Conservation (phyloP, 2,329 filamentous ascomycete genomes). For the Seiridium unicorne region DNA sequence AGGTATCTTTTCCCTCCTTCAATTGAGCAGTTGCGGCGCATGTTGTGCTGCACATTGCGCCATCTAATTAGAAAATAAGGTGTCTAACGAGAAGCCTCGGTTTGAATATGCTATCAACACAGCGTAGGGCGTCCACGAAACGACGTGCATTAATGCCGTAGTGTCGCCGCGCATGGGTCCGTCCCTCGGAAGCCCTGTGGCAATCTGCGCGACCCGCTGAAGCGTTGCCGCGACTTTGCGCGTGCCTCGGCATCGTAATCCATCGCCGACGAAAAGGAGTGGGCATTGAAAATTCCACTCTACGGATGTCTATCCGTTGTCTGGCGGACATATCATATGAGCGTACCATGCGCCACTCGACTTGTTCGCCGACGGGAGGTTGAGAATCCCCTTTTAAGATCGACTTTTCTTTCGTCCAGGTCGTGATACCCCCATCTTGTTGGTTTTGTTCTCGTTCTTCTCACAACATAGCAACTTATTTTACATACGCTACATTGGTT, state of each 20-base stretch:
- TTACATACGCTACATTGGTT: not conserved
- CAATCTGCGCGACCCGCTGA: constrained; percentile 3
- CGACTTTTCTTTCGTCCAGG: not conserved
- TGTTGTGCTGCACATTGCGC: no score
- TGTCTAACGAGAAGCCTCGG: no score
- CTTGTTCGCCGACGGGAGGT: not conserved
- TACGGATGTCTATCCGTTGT: not conserved
- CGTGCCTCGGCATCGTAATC: constrained; percentile 5
- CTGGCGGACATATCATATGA: no score
- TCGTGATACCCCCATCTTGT: not conserved
- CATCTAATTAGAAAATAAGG: no score
- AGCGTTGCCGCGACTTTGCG: not conserved
- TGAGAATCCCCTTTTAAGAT: not conserved
- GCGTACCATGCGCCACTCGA: no score
- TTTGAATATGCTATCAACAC: no score
- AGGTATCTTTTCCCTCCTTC: no score
- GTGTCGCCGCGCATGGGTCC: constrained; percentile 1
- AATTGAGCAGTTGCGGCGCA: no score
- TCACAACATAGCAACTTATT: not conserved
- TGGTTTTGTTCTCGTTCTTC: not conserved
- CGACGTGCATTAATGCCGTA: not conserved
- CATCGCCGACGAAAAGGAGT: not conserved
- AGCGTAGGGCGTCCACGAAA: no score
- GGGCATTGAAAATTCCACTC: not conserved
- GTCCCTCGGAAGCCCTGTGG: not conserved